These are phyloP conservation scores for Fusarium xyrophilum DNA, from an alignment of 2,329 filamentous ascomycete species.

Conservation along the genomic window DNA sequence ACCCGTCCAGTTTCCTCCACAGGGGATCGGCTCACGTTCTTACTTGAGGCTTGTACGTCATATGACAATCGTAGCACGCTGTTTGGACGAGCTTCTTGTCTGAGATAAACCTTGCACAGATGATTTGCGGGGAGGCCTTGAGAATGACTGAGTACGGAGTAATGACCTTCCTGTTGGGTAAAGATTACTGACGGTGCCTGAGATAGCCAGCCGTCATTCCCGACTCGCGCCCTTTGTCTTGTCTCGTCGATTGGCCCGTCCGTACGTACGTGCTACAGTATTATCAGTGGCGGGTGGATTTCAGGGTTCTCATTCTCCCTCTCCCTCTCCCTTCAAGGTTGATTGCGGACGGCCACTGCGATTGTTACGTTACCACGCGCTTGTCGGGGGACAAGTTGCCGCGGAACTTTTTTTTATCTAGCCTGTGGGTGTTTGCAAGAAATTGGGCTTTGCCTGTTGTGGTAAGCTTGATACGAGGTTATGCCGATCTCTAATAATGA, in stretches of 20 bases:
- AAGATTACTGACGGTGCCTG: slow-evolving; percentile 13
- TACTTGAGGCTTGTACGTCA: slow-evolving; percentile 14
- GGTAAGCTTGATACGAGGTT: not conserved
- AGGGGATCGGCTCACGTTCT: not conserved
- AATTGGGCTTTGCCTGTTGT: not conserved
- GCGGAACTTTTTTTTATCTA: not conserved
- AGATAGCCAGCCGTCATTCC: slow-evolving; percentile 13
- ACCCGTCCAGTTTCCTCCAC: not conserved
- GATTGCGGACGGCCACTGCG: not conserved
- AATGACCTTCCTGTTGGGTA: slow-evolving; percentile 30
- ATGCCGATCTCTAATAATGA: not conserved
- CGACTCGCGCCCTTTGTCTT: slow-evolving; percentile 12
- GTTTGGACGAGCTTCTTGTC: not conserved
- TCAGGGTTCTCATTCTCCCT: not conserved
- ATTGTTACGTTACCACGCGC: slow-evolving; percentile 22
- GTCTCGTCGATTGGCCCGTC: slow-evolving; percentile 2
- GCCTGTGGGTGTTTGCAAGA: not conserved
- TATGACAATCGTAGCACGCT: slow-evolving; percentile 8
- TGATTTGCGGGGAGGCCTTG: slow-evolving; percentile 13
- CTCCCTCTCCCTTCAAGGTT: not conserved
- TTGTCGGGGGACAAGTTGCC: slow-evolving; percentile 4
- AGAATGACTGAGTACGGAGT: not conserved
- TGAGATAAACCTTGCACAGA: slow-evolving; percentile 14
- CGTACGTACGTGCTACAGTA: not conserved
- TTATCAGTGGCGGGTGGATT: slow-evolving; percentile 12